Evolutionary conservation across 2,329 filamentous ascomycete genomes (phyloP).

Genomic region (Penicillium brevicompactum): DNA sequence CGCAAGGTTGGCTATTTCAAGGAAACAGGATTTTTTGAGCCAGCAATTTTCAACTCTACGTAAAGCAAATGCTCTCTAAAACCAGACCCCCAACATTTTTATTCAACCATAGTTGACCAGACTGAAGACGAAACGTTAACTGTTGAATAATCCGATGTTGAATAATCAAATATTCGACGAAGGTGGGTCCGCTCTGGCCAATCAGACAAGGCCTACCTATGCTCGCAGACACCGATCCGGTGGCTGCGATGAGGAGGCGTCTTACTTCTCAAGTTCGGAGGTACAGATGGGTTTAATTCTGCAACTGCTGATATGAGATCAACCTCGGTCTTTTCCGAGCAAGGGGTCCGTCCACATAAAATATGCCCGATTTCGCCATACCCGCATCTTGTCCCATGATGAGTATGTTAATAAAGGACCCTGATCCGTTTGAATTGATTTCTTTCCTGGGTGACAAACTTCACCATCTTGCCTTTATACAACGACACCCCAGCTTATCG

Average conservation of each 20-base stretch:
- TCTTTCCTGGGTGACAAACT: neutral
- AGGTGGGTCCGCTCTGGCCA: neutral
- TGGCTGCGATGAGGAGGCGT: too few species aligned
- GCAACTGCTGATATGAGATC: too few species aligned
- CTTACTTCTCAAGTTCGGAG: neutral
- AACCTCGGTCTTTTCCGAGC: neutral
- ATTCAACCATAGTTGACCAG: neutral
- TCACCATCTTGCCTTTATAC: neutral
- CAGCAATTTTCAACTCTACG: too few species aligned
- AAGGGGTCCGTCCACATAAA: neutral
- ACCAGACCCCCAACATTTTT: neutral
- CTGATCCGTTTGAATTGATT: too few species aligned
- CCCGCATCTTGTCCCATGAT: neutral
- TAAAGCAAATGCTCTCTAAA: too few species aligned
- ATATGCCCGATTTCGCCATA: neutral
- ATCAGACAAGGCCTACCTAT: neutral
- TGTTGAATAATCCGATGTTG: slow-evolving; percentile 9
- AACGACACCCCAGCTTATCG: neutral
- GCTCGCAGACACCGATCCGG: too few species aligned
- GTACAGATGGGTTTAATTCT: neutral
- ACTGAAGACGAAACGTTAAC: neutral
- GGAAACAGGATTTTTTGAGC: too few species aligned
- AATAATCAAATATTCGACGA: slow-evolving; percentile 1
- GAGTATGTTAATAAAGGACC: too few species aligned
- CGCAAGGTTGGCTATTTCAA: too few species aligned